Conservation (phyloP, 2,329 filamentous ascomycete genomes). For the Ophiostoma fasciatum region DNA sequence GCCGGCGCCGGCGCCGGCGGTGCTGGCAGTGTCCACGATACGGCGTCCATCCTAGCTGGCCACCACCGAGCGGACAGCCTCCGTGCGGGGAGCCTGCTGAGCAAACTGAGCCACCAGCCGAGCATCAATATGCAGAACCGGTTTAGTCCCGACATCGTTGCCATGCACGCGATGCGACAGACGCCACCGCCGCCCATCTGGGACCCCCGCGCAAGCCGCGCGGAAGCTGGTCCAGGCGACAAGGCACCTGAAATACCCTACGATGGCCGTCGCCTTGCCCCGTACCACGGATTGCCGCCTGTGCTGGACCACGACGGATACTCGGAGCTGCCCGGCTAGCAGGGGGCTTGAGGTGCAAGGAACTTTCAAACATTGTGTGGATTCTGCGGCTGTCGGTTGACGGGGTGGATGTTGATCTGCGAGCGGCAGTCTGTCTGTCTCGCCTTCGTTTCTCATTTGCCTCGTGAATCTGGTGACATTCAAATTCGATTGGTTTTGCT, state of each 20-base stretch:
- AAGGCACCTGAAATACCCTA: conserved; percentile 10
- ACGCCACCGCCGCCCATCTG: too few relatives aligned
- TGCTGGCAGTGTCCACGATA: background rate
- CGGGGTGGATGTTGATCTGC: too few relatives aligned
- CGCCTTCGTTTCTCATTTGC: too few relatives aligned
- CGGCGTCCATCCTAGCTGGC: background rate
- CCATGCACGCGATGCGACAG: conserved; percentile 10
- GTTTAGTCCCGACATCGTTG: conserved; percentile 7
- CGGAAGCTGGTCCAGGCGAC: too few relatives aligned
- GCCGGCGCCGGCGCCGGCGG: background rate
- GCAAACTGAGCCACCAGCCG: background rate
- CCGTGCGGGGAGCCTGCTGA: background rate
- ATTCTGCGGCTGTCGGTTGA: too few relatives aligned
- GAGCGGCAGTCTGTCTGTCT: too few relatives aligned
- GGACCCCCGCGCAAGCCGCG: too few relatives aligned
- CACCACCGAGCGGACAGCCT: background rate
- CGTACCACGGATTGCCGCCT: conserved; percentile 8
- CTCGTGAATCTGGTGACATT: too few relatives aligned
- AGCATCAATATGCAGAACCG: conserved; percentile 1
- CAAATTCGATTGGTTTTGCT: too few relatives aligned
- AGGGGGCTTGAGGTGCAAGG: too few relatives aligned
- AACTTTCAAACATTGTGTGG: too few relatives aligned
- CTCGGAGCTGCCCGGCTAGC: conserved; percentile 10
- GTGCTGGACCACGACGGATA: conserved; percentile 4
- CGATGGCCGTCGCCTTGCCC: conserved; percentile 10